Percentiles rank a stretch among this genome's conserved stretches.
phyloP scores from a whole-genome alignment of 495 filamentous ascomycete species.

The Aspergillus ostianus region DNA sequence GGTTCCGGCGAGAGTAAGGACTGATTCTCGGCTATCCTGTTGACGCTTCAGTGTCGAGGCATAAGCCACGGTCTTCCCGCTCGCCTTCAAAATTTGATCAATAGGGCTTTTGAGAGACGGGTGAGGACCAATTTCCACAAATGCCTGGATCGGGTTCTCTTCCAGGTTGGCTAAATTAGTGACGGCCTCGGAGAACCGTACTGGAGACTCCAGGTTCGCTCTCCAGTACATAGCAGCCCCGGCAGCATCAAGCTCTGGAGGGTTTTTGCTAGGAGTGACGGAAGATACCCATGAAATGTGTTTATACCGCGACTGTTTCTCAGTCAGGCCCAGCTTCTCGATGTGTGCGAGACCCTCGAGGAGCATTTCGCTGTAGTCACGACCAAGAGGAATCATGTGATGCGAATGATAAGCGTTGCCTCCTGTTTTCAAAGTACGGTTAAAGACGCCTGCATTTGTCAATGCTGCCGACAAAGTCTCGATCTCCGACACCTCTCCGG shows the following conservation, averaged over 20 bases:
- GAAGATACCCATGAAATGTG: not conserved
- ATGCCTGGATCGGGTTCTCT: not conserved
- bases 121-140: conserved; percentile 12
- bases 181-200: conserved; percentile 2
- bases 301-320: not conserved
- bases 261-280: not conserved
- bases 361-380: not conserved
- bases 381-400: not conserved
- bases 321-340: not conserved
- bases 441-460: not conserved
- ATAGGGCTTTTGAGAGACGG: conserved; percentile 5
- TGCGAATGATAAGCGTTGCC: conserved; percentile 3
- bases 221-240: conserved; percentile 12
- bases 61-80: not conserved
- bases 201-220: conserved; percentile 9
- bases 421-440: not conserved
- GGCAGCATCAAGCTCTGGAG: not conserved
- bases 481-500: conserved; percentile 13
- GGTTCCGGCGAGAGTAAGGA: not conserved
- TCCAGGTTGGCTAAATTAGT: not conserved
- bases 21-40: not conserved
- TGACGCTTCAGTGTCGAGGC: not conserved
- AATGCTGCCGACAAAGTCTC: not conserved
- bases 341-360: not conserved
- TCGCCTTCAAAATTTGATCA: not conserved